phyloP scores from a whole-genome alignment of 2,329 filamentous ascomycete genomes.

The Cryphonectria naterciae region DNA sequence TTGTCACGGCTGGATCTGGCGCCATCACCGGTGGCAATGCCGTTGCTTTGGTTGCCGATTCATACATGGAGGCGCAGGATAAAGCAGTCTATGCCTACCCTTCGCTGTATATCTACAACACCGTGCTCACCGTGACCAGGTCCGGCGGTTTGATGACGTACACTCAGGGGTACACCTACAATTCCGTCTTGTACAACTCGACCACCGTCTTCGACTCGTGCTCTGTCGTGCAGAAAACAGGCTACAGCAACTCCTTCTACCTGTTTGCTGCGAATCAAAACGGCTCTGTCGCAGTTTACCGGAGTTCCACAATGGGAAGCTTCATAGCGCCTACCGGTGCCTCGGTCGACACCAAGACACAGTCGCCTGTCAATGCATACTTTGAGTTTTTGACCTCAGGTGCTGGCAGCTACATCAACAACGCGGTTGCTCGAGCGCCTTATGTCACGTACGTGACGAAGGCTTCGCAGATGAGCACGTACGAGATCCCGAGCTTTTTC shows the following conservation, averaged over 20 bases:
- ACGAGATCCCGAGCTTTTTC: conserved; percentile 42
- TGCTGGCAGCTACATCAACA: conserved; percentile 44
- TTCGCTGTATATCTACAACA: conserved; percentile 47
- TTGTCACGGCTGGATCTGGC: conserved; percentile 43
- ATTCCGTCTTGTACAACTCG: conserved; percentile 38
- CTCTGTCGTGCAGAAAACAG: conserved; percentile 40
- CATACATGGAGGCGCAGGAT: conserved; percentile 48
- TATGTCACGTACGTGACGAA: conserved; percentile 42
- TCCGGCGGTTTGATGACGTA: conserved; percentile 43
- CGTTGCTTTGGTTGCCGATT: conserved; percentile 46
- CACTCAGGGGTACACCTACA: conserved; percentile 40
- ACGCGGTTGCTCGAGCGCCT: conserved; percentile 38
- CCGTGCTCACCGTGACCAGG: conserved; percentile 45
- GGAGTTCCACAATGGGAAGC: conserved; percentile 43
- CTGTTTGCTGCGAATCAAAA: conserved; percentile 46
- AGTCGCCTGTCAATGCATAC: conserved; percentile 41
- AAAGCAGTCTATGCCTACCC: conserved; percentile 47
- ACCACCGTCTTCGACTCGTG: conserved; percentile 47
- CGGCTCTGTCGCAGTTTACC: conserved; percentile 46
- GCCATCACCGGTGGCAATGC: conserved; percentile 33
- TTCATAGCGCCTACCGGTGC: conserved; percentile 44
- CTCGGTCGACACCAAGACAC: conserved; percentile 38
- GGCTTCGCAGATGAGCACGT: conserved; percentile 40
- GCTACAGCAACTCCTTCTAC: conserved; percentile 38
- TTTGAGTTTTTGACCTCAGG: conserved; percentile 48